Conservation (phyloP, 306 rosid genomes). For the Alnus rubra region DNA sequence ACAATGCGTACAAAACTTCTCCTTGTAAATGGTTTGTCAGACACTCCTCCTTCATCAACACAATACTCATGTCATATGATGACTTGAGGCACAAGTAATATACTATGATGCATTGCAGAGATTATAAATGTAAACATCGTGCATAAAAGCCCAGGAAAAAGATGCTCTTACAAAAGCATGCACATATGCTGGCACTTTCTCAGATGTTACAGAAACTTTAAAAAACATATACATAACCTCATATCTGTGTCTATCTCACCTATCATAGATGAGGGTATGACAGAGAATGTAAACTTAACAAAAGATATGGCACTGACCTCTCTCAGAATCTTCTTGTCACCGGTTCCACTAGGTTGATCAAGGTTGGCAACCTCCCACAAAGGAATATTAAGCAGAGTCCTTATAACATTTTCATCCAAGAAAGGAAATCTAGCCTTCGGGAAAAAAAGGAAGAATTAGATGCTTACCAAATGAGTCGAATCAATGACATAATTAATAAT, state of each 20-base stretch:
- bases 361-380: conserved; percentile 92
- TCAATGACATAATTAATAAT: conserved; percentile 10
- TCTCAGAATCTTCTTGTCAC: conserved; percentile 91
- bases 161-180: conserved; percentile 1
- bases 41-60: too few relatives aligned
- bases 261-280: conserved; percentile 8
- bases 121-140: neutral
- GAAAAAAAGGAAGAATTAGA: conserved; percentile 11
- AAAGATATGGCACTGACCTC: conserved; percentile 53
- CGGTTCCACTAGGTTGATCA: conserved; percentile 81
- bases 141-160: neutral
- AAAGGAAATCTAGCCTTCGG: conserved; percentile 89
- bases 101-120: neutral
- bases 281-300: conserved; percentile 15
- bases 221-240: neutral
- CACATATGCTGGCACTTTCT: neutral
- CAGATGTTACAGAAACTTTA: neutral
- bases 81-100: neutral
- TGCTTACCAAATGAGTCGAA: conserved; percentile 13
- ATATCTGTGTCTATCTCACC: neutral
- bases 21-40: too few relatives aligned
- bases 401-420: conserved; percentile 92
- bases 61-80: too few relatives aligned
- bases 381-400: conserved; percentile 63
- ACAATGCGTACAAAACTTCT: too few relatives aligned